Percentiles rank a stretch among this genome's conserved stretches.
These are phyloP conservation scores for Phytopythium delawarense DNA, from an alignment of 352 stramenopile genomes.

Conservation along the genomic window DNA sequence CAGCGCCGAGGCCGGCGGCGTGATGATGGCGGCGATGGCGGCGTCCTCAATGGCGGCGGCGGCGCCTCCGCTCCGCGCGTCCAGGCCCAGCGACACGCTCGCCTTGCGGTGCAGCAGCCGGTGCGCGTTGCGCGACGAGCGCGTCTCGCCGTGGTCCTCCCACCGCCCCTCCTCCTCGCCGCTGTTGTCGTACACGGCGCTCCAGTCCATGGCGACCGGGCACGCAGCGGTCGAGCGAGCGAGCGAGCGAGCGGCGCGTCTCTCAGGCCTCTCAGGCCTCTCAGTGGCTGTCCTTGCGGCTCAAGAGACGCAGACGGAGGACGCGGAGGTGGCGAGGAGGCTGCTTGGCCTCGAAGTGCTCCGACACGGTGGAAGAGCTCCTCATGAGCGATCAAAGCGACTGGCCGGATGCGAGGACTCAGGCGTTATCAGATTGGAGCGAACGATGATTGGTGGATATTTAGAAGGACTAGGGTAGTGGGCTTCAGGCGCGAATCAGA, in stretches of 20 bases:
- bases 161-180: conserved; percentile 57
- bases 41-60: conserved; percentile 1
- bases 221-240: neutral
- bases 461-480: neutral
- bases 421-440: neutral
- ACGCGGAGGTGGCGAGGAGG: neutral
- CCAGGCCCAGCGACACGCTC: conserved; percentile 43
- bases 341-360: neutral
- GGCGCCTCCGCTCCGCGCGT: conserved; percentile 1
- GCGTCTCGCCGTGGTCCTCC: conserved; percentile 70
- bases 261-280: neutral
- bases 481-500: neutral
- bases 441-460: neutral
- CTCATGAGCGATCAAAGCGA: neutral
- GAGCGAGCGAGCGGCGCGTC: neutral
- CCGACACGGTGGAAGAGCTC: neutral
- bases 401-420: neutral
- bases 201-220: conserved; percentile 60
- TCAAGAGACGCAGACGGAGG: neutral
- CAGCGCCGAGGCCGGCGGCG: neutral
- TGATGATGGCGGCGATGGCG: conserved; percentile 4
- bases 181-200: conserved; percentile 68
- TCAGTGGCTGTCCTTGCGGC: too few relatives aligned
- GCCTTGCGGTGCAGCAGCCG: conserved; percentile 58
- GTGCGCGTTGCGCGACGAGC: conserved; percentile 64